Conservation (phyloP, 768 basidiomycete species). For the Tricholoma flavovirens region DNA sequence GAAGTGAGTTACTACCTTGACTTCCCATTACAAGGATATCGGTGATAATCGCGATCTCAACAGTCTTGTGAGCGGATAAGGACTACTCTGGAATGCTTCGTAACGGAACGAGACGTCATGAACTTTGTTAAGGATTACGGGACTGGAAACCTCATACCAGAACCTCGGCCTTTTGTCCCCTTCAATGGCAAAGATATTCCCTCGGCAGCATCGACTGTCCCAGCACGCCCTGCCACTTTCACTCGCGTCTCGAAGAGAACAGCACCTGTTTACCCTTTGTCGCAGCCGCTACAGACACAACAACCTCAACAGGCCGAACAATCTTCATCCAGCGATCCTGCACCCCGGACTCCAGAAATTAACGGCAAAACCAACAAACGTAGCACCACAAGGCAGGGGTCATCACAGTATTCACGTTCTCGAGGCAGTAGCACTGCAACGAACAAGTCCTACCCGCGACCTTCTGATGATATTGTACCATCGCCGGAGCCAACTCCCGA, state of each 20-base stretch:
- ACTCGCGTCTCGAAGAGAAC: constrained; percentile 26
- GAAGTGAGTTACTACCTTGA: constrained; percentile 45
- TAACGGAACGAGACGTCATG: constrained; percentile 78
- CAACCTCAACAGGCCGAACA: constrained; percentile 37
- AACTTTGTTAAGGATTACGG: constrained; percentile 84
- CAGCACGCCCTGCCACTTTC: constrained; percentile 24
- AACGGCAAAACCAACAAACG: constrained; percentile 19
- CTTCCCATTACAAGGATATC: background rate
- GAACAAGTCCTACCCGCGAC: background rate
- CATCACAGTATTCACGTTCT: constrained; percentile 22
- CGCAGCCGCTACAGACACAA: constrained; percentile 46
- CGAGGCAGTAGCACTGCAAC: background rate
- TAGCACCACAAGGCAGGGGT: constrained; percentile 52
- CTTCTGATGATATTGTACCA: constrained; percentile 3
- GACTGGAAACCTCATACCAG: constrained; percentile 78
- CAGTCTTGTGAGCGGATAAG: constrained; percentile 91
- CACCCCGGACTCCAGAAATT: background rate
- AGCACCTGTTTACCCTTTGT: constrained; percentile 21
- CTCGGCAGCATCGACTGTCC: constrained; percentile 13
- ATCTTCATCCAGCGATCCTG: constrained; percentile 39
- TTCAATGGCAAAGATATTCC: constrained; percentile 36
- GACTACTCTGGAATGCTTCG: constrained; percentile 78
- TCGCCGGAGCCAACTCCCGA: constrained; percentile 1
- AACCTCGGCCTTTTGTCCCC: constrained; percentile 71
- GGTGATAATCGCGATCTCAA: constrained; percentile 3